These are phyloP conservation scores for Gaeumannomyces sp. DNA, from an alignment of 2,329 filamentous ascomycete genomes.

Conservation along the genomic window DNA sequence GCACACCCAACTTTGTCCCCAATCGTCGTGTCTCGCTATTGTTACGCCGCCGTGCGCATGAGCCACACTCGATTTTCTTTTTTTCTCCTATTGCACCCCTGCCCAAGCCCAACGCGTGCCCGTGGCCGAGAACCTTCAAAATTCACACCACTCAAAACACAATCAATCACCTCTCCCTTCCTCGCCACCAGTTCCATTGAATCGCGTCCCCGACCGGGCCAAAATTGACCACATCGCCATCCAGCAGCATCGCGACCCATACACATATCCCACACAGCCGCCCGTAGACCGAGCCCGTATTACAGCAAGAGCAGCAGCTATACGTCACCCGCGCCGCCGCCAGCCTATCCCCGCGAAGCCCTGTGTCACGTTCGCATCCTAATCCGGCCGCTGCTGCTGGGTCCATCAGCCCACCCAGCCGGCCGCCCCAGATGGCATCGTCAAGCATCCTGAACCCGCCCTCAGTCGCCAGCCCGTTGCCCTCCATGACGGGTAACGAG, in stretches of 20 bases:
- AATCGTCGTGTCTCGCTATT: not conserved
- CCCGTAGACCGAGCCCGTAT: slow-evolving; percentile 37
- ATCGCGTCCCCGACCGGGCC: not conserved
- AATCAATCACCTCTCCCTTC: not conserved
- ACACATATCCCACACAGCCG: slow-evolving; percentile 37
- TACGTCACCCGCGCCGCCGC: slow-evolving; percentile 39
- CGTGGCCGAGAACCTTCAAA: not conserved
- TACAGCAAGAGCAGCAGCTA: slow-evolving; percentile 38
- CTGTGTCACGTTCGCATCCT: slow-evolving; percentile 38
- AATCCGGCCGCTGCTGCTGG: slow-evolving; percentile 23
- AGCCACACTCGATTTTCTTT: slow-evolving; percentile 14
- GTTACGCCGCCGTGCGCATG: not conserved
- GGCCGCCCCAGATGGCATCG: slow-evolving; percentile 38
- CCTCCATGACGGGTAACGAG: slow-evolving; percentile 32
- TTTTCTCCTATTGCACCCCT: slow-evolving; percentile 7
- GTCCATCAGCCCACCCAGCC: slow-evolving; percentile 37
- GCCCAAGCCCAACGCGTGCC: slow-evolving; percentile 1
- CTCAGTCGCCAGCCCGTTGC: slow-evolving; percentile 28
- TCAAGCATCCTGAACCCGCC: slow-evolving; percentile 40
- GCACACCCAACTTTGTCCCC: not conserved
- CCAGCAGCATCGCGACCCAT: slow-evolving; percentile 43
- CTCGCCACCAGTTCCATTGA: not conserved
- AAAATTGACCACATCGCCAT: slow-evolving; percentile 12
- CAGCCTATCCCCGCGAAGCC: slow-evolving; percentile 42
- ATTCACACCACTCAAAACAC: not conserved